phyloP scores from a whole-genome alignment of 441 rosid species.

The Biscutella laevigata region DNA sequence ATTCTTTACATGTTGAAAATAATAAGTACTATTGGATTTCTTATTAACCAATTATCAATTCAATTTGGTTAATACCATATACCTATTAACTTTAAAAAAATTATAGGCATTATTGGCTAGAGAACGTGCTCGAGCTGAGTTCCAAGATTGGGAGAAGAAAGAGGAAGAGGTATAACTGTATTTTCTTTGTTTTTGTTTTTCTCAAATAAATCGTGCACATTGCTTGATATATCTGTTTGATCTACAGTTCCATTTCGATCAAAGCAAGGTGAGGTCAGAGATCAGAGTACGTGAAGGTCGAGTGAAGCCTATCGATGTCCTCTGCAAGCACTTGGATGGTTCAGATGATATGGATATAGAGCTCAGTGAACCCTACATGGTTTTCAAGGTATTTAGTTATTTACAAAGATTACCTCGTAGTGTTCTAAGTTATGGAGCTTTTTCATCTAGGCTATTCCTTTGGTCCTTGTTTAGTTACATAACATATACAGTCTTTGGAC shows the following conservation, averaged over 20 bases:
- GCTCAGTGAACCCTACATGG: conserved; percentile 74
- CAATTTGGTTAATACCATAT: background rate
- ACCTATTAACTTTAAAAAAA: background rate
- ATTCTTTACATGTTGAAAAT: conserved; percentile 12
- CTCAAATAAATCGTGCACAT: background rate
- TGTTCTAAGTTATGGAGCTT: background rate
- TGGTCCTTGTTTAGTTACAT: background rate
- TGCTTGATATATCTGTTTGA: conserved; percentile 17
- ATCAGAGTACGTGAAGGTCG: conserved; percentile 86
- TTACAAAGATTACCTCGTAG: no score
- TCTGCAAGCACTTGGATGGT: conserved; percentile 73
- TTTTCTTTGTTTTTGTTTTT: conserved; percentile 16
- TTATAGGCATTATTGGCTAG: conserved; percentile 73
- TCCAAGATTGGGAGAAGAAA: conserved; percentile 96
- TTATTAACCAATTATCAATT: background rate
- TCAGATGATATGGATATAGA: conserved; percentile 77
- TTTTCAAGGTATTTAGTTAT: conserved; percentile 77
- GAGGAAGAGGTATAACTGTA: conserved; percentile 65
- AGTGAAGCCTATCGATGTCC: conserved; percentile 72
- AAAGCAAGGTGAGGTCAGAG: conserved; percentile 87
- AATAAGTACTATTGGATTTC: background rate
- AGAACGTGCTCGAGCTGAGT: conserved; percentile 95
- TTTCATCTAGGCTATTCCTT: conserved; percentile 4
- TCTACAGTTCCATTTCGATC: conserved; percentile 87
- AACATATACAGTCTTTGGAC: background rate